Conservation (phyloP, 495 filamentous ascomycete species). For the Daldinia bambusicola region DNA sequence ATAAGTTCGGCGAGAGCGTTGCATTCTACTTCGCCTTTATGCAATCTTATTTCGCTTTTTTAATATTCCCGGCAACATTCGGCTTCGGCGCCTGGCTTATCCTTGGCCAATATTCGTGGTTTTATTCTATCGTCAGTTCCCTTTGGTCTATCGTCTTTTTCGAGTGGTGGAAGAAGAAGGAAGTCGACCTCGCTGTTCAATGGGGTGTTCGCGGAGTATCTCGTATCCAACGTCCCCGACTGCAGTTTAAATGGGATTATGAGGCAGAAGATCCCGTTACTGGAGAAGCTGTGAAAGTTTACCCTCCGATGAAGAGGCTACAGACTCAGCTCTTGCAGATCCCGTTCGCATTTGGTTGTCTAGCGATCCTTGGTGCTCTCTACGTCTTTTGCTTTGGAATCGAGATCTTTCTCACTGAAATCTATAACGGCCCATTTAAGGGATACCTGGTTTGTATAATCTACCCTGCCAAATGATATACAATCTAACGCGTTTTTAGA, state of each 20-base stretch:
- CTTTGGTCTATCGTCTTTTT: slow-evolving; percentile 92
- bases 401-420: slow-evolving; percentile 94
- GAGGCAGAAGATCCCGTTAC: slow-evolving; percentile 82
- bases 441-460: slow-evolving; percentile 72
- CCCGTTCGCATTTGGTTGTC: slow-evolving; percentile 83
- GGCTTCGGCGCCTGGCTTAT: slow-evolving; percentile 84
- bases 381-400: slow-evolving; percentile 92
- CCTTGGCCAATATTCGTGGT: slow-evolving; percentile 82
- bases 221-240: slow-evolving; percentile 77
- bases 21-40: slow-evolving; percentile 98
- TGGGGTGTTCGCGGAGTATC: slow-evolving; percentile 94
- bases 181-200: slow-evolving; percentile 86
- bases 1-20: slow-evolving; percentile 91
- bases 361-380: slow-evolving; percentile 75
- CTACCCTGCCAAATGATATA: background rate
- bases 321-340: slow-evolving; percentile 83
- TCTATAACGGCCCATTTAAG: slow-evolving; percentile 93
- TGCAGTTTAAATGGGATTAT: slow-evolving; percentile 81
- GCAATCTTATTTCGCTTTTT: slow-evolving; percentile 89
- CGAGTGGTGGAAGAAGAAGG: slow-evolving; percentile 97
- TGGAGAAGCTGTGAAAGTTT: slow-evolving; percentile 81
- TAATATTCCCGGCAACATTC: slow-evolving; percentile 84
- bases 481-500: slow-evolving; percentile 61
- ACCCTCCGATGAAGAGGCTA: slow-evolving; percentile 80
- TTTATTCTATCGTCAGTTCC: slow-evolving; percentile 83